phyloP scores from a whole-genome alignment of 768 basidiomycete species.

The Trametes villosa region DNA sequence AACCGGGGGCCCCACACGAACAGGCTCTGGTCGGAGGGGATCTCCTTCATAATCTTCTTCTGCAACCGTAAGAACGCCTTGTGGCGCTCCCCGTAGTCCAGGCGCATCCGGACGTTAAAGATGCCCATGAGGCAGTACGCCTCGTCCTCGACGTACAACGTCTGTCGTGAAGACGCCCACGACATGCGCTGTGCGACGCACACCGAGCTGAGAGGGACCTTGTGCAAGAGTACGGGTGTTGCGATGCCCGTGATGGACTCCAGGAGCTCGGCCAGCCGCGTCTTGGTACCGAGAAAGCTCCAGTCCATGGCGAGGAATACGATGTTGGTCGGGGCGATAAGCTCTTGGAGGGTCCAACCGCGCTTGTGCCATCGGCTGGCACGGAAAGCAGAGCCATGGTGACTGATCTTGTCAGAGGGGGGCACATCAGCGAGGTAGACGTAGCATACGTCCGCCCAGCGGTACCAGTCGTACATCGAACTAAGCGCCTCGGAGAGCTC shows the following conservation, averaged over 20 bases:
- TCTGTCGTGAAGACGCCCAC: constrained; percentile 7
- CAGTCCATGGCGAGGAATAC: not conserved
- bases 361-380: not conserved
- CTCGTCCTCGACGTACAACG: constrained; percentile 4
- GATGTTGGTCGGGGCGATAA: constrained; percentile 5
- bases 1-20: not conserved
- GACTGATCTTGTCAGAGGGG: too few species aligned
- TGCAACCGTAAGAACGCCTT: constrained; percentile 12
- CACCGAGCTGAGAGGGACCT: not conserved
- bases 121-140: constrained; percentile 18
- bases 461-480: constrained; percentile 4
- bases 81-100: constrained; percentile 10
- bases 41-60: constrained; percentile 3
- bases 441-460: not conserved
- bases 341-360: not conserved
- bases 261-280: not conserved
- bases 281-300: not conserved
- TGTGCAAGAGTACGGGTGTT: not conserved
- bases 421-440: not conserved
- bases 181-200: constrained; percentile 10
- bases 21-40: not conserved
- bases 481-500: constrained; percentile 6
- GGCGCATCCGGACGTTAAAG: constrained; percentile 10
- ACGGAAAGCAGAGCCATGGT: not conserved
- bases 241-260: not conserved